Conservation (phyloP, 805 yeast species). For the Candida bentonensis region DNA sequence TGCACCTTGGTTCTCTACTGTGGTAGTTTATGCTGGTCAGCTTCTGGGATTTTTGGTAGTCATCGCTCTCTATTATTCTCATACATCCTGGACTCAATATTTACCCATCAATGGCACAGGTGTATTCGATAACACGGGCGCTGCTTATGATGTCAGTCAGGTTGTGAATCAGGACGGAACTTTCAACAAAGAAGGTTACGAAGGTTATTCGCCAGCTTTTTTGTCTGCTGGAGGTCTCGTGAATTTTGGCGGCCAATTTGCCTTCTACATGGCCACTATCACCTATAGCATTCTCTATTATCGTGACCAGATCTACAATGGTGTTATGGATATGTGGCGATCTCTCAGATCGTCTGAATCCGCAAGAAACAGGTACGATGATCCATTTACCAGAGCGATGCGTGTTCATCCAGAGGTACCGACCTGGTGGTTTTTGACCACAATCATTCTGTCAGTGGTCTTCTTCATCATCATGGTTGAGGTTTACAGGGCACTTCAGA, state of each 20-base stretch:
- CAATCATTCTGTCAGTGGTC: constrained; percentile 28
- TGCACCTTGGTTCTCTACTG: constrained; percentile 29
- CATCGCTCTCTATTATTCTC: constrained; percentile 28
- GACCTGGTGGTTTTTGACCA: constrained; percentile 33
- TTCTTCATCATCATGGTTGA: constrained; percentile 34
- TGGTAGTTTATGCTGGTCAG: constrained; percentile 24
- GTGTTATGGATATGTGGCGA: constrained; percentile 4
- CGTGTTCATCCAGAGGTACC: constrained; percentile 45
- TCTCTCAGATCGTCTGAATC: constrained; percentile 12
- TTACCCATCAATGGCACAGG: constrained; percentile 35
- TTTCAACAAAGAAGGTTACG: constrained; percentile 33
- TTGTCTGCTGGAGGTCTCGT: constrained; percentile 50
- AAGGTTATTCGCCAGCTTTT: constrained; percentile 53
- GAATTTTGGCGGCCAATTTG: constrained; percentile 42
- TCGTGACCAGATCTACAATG: constrained; percentile 12
- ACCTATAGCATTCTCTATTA: constrained; percentile 23
- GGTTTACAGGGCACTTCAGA: constrained; percentile 22
- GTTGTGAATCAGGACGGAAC: constrained; percentile 33
- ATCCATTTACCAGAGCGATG: constrained; percentile 48
- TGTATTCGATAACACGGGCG: constrained; percentile 30
- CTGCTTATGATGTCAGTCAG: constrained; percentile 28
- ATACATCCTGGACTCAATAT: constrained; percentile 36
- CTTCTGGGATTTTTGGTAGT: constrained; percentile 21
- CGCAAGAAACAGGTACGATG: constrained; percentile 24
- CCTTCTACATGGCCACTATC: constrained; percentile 41